These are phyloP conservation scores for Cryphonectria carpinicola DNA, from an alignment of 2,329 filamentous ascomycete species.

Conservation along the genomic window DNA sequence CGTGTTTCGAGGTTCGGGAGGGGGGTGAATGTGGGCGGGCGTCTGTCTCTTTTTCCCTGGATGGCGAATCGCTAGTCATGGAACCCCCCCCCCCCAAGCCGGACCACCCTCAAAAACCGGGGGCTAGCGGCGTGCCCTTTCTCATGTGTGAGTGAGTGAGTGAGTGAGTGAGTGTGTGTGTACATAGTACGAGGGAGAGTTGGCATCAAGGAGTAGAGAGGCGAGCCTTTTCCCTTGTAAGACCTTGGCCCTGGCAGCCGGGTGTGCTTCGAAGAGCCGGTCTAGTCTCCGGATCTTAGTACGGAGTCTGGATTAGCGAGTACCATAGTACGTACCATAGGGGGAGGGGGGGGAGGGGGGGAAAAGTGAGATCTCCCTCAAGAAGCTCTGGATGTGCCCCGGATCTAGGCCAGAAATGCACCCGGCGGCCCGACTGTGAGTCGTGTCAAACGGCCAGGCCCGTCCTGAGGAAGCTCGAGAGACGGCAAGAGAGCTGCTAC, in stretches of 20 bases:
- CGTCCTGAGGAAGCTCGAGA: neutral
- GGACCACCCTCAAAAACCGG: conserved; percentile 2
- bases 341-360: too few relatives aligned
- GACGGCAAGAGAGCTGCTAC: neutral
- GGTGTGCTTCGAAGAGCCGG: conserved; percentile 1
- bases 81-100: conserved; percentile 8
- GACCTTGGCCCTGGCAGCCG: neutral
- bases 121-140: conserved; percentile 2
- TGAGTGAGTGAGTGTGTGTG: too few relatives aligned
- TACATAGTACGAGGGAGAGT: neutral
- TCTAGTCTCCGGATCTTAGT: conserved; percentile 4
- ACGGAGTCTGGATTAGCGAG: conserved; percentile 7
- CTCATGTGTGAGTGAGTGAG: too few relatives aligned
- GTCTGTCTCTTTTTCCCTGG: conserved; percentile 9
- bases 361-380: neutral
- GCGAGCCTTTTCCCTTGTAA: neutral
- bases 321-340: neutral
- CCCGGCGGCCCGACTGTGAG: neutral
- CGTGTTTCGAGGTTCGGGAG: conserved; percentile 25
- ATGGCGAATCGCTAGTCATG: conserved; percentile 10
- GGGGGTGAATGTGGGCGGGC: conserved; percentile 16
- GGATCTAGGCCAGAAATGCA: conserved; percentile 4
- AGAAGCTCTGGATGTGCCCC: neutral
- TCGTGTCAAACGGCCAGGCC: conserved; percentile 2
- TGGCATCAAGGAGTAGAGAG: neutral